Conservation (phyloP, 257 asterid species). For the Solanum raphanifolium region DNA sequence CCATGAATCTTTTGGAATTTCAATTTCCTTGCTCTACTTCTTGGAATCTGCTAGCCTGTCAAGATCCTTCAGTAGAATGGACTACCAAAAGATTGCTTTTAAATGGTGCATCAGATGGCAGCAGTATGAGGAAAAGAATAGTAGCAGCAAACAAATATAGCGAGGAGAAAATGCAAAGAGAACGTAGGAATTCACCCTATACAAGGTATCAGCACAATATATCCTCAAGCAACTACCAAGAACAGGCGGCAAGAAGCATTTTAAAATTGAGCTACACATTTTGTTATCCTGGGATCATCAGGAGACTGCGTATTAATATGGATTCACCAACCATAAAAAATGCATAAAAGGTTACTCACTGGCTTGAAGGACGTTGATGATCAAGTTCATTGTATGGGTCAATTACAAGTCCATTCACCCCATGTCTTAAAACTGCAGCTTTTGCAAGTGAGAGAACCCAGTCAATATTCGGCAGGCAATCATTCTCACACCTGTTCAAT, state of each 20-base stretch:
- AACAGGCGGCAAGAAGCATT: background rate
- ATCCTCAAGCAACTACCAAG: background rate
- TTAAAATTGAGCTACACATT: background rate
- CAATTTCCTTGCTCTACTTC: background rate
- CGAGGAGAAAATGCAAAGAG: background rate
- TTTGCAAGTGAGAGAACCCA: constrained; percentile 96
- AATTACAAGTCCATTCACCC: constrained; percentile 85
- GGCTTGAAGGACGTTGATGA: constrained; percentile 78
- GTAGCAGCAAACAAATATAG: background rate
- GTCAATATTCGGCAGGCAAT: constrained; percentile 71
- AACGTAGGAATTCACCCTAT: background rate
- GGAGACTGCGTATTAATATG: background rate
- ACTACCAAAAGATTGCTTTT: background rate
- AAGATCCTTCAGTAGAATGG: background rate
- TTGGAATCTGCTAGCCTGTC: background rate
- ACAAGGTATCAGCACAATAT: background rate
- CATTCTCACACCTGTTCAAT: constrained; percentile 83
- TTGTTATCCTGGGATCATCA: background rate
- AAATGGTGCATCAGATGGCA: background rate
- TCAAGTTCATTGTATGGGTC: constrained; percentile 98
- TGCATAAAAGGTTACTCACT: constrained; percentile 42
- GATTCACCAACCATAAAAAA: background rate
- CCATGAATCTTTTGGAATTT: background rate
- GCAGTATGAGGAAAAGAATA: background rate
- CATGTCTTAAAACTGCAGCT: constrained; percentile 85